Conservation (phyloP, 495 filamentous ascomycete species). For the Penicillium pulvis region DNA sequence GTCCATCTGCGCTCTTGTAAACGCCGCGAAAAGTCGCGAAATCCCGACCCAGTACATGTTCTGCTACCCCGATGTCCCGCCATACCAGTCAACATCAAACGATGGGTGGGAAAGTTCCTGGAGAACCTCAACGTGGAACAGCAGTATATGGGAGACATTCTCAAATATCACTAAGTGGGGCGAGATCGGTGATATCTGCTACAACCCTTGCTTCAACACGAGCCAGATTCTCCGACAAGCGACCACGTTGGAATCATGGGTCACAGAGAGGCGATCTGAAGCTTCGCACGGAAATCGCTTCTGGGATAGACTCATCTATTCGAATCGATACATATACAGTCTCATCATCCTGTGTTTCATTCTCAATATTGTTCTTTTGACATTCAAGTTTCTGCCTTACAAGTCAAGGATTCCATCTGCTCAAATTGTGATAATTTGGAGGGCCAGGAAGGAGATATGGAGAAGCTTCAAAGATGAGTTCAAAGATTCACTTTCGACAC, state of each 20-base stretch:
- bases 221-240: conserved; percentile 30
- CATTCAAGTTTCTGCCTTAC: conserved; percentile 30
- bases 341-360: conserved; percentile 30
- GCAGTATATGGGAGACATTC: conserved; percentile 35
- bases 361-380: conserved; percentile 29
- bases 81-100: conserved; percentile 21
- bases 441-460: conserved; percentile 24
- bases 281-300: conserved; percentile 12
- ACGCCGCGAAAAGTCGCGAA: conserved; percentile 18
- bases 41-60: conserved; percentile 36
- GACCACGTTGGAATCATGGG: conserved; percentile 19
- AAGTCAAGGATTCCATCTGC: conserved; percentile 30
- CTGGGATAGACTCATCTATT: conserved; percentile 29
- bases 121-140: conserved; percentile 32
- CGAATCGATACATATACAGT: conserved; percentile 37
- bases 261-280: conserved; percentile 9
- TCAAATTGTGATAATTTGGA: conserved; percentile 29
- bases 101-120: conserved; percentile 33
- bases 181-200: conserved; percentile 31
- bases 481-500: neutral
- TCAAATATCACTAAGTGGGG: conserved; percentile 25
- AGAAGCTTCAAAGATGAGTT: conserved; percentile 26
- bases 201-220: conserved; percentile 38
- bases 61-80: conserved; percentile 32
- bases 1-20: conserved; percentile 31